Conservation (phyloP, 352 stramenopile genomes). For the Phytophthora rubi region DNA sequence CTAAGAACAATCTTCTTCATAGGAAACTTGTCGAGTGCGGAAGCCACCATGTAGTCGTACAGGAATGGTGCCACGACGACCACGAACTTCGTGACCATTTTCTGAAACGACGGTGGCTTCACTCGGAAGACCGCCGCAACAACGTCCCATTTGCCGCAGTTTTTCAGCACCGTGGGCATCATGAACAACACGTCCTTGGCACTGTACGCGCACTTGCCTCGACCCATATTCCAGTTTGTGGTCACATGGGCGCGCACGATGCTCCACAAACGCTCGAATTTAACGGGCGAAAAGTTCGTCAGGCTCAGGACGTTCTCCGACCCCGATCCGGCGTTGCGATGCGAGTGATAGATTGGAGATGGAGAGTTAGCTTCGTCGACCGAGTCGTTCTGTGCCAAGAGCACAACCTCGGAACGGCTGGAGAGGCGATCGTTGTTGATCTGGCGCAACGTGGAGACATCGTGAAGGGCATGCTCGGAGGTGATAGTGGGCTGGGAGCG, state of each 20-base stretch:
- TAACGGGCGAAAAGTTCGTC: neutral
- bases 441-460: too few relatives aligned
- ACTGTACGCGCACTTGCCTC: slow-evolving; percentile 4
- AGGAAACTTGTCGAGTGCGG: neutral
- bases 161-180: slow-evolving; percentile 2
- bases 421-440: too few relatives aligned
- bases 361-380: slow-evolving; percentile 12
- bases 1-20: slow-evolving; percentile 8
- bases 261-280: slow-evolving; percentile 4
- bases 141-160: slow-evolving; percentile 18
- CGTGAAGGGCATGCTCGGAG: too few relatives aligned
- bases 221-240: slow-evolving; percentile 8
- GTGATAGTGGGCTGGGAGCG: too few relatives aligned
- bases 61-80: neutral
- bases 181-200: neutral
- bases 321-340: neutral
- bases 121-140: slow-evolving; percentile 2
- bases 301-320: neutral
- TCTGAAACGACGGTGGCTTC: slow-evolving; percentile 1
- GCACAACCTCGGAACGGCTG: too few relatives aligned
- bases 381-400: neutral
- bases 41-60: neutral
- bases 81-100: slow-evolving; percentile 3
- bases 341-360: slow-evolving; percentile 1
- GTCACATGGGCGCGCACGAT: neutral